Evolutionary conservation across 1,139 yeast genomes (phyloP).

Genomic region (Debaryomycetaceae sp.): DNA sequence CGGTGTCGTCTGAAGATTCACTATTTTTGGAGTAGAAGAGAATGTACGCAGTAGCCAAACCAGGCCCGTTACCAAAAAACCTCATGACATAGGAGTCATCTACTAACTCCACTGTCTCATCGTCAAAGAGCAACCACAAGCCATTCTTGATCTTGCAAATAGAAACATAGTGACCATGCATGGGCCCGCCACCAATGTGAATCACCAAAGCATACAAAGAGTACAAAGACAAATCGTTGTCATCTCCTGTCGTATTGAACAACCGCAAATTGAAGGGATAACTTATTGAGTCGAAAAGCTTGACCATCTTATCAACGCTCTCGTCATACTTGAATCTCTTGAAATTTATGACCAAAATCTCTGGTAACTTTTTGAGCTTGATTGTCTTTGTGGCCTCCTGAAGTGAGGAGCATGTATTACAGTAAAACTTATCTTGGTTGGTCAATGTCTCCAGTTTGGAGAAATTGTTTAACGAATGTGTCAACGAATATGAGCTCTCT

Average conservation of each 20-base stretch:
- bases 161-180: slow-evolving; percentile 94
- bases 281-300: slow-evolving; percentile 78
- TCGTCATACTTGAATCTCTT: slow-evolving; percentile 92
- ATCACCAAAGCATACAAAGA: slow-evolving; percentile 85
- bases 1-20: slow-evolving; percentile 4
- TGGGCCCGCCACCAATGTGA: slow-evolving; percentile 96
- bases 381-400: slow-evolving; percentile 97
- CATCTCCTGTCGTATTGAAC: slow-evolving; percentile 63
- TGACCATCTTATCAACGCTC: slow-evolving; percentile 73
- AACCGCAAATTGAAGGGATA: slow-evolving; percentile 75
- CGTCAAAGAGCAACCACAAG: slow-evolving; percentile 93
- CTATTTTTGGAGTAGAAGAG: slow-evolving; percentile 54
- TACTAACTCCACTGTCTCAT: slow-evolving; percentile 88
- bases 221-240: slow-evolving; percentile 50
- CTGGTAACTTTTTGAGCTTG: slow-evolving; percentile 74
- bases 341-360: slow-evolving; percentile 74
- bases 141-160: slow-evolving; percentile 73
- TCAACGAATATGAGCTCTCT: slow-evolving; percentile 61
- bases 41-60: slow-evolving; percentile 88
- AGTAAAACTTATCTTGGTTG: slow-evolving; percentile 87
- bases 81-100: slow-evolving; percentile 79
- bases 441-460: slow-evolving; percentile 82
- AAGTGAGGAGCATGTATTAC: slow-evolving; percentile 84
- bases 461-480: slow-evolving; percentile 73
- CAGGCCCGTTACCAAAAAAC: slow-evolving; percentile 87